Evolutionary conservation across 805 yeast genomes (phyloP).

Genomic region (Ogataea neopini): DNA sequence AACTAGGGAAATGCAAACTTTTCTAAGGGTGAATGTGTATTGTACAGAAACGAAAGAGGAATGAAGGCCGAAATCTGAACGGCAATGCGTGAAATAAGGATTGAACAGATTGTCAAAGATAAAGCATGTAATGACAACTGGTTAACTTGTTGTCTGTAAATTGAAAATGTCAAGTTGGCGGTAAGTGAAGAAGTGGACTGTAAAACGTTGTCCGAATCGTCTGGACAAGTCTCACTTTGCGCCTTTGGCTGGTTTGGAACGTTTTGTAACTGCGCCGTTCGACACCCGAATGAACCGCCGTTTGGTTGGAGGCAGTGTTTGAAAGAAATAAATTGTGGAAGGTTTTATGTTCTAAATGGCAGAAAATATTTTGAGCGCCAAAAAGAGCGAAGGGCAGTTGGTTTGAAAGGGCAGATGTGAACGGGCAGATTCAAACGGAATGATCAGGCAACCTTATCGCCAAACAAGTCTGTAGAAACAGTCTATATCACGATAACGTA

Average conservation of each 20-base stretch:
- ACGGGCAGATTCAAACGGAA: neutral
- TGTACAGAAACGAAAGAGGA: conserved; percentile 7
- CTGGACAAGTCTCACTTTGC: no score
- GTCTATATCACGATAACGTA: no score
- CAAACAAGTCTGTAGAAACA: no score
- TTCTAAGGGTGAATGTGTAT: conserved; percentile 6
- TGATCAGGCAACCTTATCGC: neutral
- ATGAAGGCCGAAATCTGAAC: neutral
- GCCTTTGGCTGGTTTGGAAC: neutral
- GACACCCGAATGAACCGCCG: conserved; percentile 3
- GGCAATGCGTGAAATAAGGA: neutral
- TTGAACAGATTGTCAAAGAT: neutral
- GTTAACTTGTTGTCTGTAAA: neutral
- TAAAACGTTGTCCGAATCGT: neutral
- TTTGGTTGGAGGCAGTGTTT: neutral
- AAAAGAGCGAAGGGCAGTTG: neutral
- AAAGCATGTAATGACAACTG: conserved; percentile 1
- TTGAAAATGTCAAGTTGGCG: neutral
- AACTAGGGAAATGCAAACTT: conserved; percentile 4
- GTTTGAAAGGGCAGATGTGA: no score
- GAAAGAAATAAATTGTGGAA: neutral
- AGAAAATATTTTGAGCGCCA: conserved; percentile 2
- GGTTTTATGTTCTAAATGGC: conserved; percentile 1
- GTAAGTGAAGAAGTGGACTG: neutral
- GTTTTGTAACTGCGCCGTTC: neutral